A percentile compares a stretch with the other conserved stretches of the same genome.
Conservation (phyloP, 2,329 filamentous ascomycete genomes). For the Neonectria faginata region DNA sequence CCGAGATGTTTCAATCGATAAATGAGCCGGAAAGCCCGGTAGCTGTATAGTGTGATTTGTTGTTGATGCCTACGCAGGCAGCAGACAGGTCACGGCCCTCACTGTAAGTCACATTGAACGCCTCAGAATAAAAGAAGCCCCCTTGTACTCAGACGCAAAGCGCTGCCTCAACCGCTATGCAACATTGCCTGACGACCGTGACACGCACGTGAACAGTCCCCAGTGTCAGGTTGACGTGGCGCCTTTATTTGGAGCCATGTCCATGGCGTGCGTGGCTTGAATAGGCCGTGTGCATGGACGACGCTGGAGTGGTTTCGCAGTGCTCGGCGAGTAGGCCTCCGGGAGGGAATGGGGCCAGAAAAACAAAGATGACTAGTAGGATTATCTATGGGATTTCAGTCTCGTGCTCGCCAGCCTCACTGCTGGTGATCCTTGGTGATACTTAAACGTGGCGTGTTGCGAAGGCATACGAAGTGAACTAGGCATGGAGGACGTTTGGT, state of each 20-base stretch:
- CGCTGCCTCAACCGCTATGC: background rate
- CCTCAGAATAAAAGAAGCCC: no score
- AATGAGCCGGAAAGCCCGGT: background rate
- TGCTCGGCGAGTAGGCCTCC: background rate
- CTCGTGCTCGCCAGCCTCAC: background rate
- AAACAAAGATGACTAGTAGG: background rate
- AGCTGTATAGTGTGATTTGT: no score
- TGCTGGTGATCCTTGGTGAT: background rate
- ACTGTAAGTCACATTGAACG: no score
- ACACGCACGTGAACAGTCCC: background rate
- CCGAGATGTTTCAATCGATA: background rate
- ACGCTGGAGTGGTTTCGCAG: background rate
- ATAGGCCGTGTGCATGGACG: background rate
- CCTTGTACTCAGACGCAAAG: no score
- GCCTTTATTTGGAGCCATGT: background rate
- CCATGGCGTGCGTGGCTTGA: constrained; percentile 3
- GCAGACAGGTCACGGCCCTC: no score
- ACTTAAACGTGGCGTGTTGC: background rate
- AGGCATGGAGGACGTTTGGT: no score
- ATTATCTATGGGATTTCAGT: background rate
- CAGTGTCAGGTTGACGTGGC: background rate
- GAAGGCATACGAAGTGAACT: background rate
- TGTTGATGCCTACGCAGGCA: no score
- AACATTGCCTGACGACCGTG: background rate
- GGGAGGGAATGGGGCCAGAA: background rate